A percentile compares a stretch with the other conserved stretches of the same genome.
These are phyloP conservation scores for Fagus sylvatica DNA, from an alignment of 306 rosid genomes.

Conservation along the genomic window DNA sequence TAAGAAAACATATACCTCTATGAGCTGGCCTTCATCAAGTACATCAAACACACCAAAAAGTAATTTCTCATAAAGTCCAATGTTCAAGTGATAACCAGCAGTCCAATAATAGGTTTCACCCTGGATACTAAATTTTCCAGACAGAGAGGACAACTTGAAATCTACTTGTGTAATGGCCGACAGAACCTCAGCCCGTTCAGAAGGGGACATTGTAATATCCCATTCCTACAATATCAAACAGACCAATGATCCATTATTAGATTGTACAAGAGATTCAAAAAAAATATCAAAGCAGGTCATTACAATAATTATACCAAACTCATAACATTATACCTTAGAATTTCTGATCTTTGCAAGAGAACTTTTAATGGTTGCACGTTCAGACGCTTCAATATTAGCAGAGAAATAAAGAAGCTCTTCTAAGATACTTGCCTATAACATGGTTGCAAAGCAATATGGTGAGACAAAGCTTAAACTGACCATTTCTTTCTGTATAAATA, in stretches of 20 bases:
- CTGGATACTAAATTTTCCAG: conserved; percentile 35
- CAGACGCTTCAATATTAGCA: conserved; percentile 31
- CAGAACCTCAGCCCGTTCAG: conserved; percentile 45
- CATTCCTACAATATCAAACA: conserved; percentile 43
- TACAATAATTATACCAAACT: conserved; percentile 5
- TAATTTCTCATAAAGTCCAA: conserved; percentile 53
- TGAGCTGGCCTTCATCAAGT: conserved; percentile 53
- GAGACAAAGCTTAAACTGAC: not conserved
- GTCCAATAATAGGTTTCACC: conserved; percentile 50
- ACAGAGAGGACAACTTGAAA: conserved; percentile 42
- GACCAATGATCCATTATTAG: conserved; percentile 4
- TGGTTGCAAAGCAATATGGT: conserved; percentile 17
- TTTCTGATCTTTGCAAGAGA: conserved; percentile 41
- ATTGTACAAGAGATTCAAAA: not conserved
- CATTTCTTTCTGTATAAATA: not conserved
- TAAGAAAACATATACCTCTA: conserved; percentile 31
- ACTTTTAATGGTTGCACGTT: conserved; percentile 26
- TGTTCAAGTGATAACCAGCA: conserved; percentile 49
- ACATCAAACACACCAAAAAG: conserved; percentile 47
- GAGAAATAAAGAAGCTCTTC: conserved; percentile 49
- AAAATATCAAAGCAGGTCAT: conserved; percentile 3
- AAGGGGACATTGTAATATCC: conserved; percentile 41
- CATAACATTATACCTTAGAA: conserved; percentile 35
- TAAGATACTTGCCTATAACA: conserved; percentile 42
- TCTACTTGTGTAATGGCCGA: conserved; percentile 38